These are phyloP conservation scores for Aristolochia contorta DNA, from an alignment of 164 flowering plant genomes.

Conservation along the genomic window DNA sequence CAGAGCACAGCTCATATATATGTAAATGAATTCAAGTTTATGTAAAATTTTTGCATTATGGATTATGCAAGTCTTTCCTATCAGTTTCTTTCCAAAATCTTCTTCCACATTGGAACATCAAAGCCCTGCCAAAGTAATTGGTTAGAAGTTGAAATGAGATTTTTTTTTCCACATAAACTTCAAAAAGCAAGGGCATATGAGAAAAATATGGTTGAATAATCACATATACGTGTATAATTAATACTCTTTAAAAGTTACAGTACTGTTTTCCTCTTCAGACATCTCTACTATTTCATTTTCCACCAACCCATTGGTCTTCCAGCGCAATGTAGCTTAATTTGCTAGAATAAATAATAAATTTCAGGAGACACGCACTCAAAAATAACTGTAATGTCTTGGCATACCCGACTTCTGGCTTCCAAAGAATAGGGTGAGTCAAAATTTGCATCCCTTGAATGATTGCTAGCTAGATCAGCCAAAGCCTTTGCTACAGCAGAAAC, in stretches of 20 bases:
- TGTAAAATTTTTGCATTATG: background rate
- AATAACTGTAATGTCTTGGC: no score
- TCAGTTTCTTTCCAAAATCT: slow-evolving; percentile 68
- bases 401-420: slow-evolving; percentile 74
- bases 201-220: no score
- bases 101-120: slow-evolving; percentile 80
- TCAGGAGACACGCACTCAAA: no score
- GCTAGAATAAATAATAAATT: no score
- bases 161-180: background rate
- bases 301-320: no score
- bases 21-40: no score
- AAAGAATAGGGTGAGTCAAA: slow-evolving; percentile 78
- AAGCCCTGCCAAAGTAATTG: slow-evolving; percentile 40
- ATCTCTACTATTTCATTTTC: no score
- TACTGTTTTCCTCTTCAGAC: no score
- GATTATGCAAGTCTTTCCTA: slow-evolving; percentile 30
- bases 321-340: no score
- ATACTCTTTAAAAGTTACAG: no score
- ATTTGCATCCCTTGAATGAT: slow-evolving; percentile 52
- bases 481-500: slow-evolving; percentile 62
- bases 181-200: background rate
- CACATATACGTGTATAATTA: no score
- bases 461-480: slow-evolving; percentile 63
- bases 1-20: background rate
- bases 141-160: background rate